Evolutionary conservation across 2,329 filamentous ascomycete genomes (phyloP).

Genomic region (Pseudogymnoascus sp.): DNA sequence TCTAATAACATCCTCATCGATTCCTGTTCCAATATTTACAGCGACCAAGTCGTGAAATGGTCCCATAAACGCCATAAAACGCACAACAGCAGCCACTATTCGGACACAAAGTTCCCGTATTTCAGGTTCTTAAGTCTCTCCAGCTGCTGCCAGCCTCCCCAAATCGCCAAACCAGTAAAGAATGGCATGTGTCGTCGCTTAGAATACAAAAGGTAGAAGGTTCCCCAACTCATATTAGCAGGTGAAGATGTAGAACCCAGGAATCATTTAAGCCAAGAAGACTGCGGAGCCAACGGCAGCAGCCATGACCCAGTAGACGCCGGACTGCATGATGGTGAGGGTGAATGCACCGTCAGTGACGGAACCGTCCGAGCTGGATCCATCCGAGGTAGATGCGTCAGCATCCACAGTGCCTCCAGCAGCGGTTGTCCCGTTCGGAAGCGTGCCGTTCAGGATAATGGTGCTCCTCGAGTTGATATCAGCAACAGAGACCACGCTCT

Average conservation of each 20-base stretch:
- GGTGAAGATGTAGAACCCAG: neutral
- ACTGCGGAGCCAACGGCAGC: conserved; percentile 21
- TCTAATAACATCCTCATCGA: neutral
- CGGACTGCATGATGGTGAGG: conserved; percentile 12
- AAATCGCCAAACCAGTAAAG: neutral
- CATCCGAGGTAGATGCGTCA: conserved; percentile 24
- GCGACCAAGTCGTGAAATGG: neutral
- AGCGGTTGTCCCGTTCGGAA: conserved; percentile 58
- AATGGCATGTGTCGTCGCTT: neutral
- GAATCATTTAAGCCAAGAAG: conserved; percentile 15
- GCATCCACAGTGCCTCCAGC: conserved; percentile 37
- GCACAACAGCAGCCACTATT: neutral
- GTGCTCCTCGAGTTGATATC: conserved; percentile 54
- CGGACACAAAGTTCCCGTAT: neutral
- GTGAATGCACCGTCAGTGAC: neutral
- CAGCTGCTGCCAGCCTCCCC: neutral
- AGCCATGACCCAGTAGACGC: conserved; percentile 25
- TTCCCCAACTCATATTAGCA: neutral
- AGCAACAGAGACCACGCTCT: conserved; percentile 52
- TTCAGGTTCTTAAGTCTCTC: neutral
- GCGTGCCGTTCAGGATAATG: conserved; percentile 67
- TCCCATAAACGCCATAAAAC: neutral
- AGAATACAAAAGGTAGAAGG: neutral
- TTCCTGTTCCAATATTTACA: neutral
- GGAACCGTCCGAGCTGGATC: no score